These are phyloP conservation scores for Claviceps spartinae DNA, from an alignment of 2,329 filamentous ascomycete genomes.

Conservation along the genomic window DNA sequence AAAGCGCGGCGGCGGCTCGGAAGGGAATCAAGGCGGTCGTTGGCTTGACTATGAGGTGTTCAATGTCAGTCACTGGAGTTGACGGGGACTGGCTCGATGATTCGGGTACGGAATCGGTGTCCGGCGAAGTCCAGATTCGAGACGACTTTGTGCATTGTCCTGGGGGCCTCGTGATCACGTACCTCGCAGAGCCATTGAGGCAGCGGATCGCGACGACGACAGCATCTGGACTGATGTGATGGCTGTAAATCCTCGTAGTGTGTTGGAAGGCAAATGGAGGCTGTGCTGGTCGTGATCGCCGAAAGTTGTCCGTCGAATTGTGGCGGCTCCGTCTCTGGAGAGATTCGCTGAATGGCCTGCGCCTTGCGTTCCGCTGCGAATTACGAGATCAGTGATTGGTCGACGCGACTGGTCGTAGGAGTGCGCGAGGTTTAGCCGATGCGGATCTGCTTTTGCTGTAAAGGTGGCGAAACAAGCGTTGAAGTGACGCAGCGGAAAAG, in stretches of 20 bases:
- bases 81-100: too few species aligned
- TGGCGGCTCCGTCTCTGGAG: background rate
- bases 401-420: background rate
- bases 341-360: background rate
- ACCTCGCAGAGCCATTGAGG: conserved; percentile 40
- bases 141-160: background rate
- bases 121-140: too few species aligned
- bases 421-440: conserved; percentile 18
- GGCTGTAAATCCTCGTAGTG: too few species aligned
- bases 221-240: conserved; percentile 25
- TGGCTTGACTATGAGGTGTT: conserved; percentile 45
- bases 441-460: background rate
- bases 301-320: too few species aligned
- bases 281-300: too few species aligned
- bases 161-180: background rate
- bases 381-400: conserved; percentile 19
- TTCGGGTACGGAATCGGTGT: too few species aligned
- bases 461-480: background rate
- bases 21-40: conserved; percentile 48
- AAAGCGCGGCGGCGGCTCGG: conserved; percentile 45
- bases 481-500: background rate
- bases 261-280: too few species aligned
- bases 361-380: conserved; percentile 11
- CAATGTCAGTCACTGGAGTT: background rate
- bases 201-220: conserved; percentile 34